A percentile compares a stretch with the other conserved stretches of the same genome.
Evolutionary conservation across 176 grass and related monocot species (phyloP).

Genomic region (Raddia guianensis): DNA sequence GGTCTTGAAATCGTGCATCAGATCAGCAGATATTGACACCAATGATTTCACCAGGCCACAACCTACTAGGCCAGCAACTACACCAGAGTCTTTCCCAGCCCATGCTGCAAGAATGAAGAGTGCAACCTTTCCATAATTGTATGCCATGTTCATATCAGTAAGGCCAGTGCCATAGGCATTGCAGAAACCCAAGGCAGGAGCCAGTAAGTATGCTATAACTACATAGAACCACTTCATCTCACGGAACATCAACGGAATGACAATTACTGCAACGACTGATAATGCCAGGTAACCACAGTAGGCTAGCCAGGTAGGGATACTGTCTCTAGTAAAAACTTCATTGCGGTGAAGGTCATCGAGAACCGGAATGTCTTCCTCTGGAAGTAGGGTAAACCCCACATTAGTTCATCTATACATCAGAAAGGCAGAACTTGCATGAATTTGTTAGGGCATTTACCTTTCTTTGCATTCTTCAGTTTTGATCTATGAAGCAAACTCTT

Average conservation of each 20-base stretch:
- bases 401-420: conserved; percentile 27
- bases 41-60: conserved; percentile 93
- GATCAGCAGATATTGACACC: conserved; percentile 85
- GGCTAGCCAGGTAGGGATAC: conserved; percentile 71
- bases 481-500: conserved; percentile 62
- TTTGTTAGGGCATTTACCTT: conserved; percentile 57
- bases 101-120: conserved; percentile 90
- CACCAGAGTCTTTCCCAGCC: conserved; percentile 81
- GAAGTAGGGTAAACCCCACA: conserved; percentile 25
- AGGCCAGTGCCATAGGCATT: conserved; percentile 94
- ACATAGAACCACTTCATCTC: conserved; percentile 97
- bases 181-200: conserved; percentile 92
- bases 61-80: conserved; percentile 82
- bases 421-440: neutral
- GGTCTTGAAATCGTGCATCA: conserved; percentile 99
- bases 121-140: conserved; percentile 91
- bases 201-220: conserved; percentile 82
- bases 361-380: conserved; percentile 56
- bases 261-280: conserved; percentile 52
- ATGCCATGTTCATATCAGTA: conserved; percentile 98
- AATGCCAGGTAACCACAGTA: conserved; percentile 62
- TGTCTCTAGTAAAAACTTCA: conserved; percentile 74
- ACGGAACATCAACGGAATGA: conserved; percentile 83
- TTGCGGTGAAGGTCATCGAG: conserved; percentile 65
- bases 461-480: conserved; percentile 58